Conservation (phyloP, 768 basidiomycete genomes). For the Auriscalpium vulgare region DNA sequence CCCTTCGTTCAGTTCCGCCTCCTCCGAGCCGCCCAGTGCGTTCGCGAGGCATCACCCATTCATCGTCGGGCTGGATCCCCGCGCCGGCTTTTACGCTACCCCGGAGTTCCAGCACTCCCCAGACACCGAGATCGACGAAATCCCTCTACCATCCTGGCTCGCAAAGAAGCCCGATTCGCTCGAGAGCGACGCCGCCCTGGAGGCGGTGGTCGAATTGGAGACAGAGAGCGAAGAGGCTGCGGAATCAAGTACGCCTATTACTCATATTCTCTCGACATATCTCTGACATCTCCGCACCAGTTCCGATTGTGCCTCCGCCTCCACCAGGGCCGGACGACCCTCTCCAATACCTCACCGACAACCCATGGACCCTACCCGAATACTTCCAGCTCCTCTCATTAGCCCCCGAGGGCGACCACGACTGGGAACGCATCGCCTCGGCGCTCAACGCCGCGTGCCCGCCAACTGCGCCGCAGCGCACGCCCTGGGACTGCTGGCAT, state of each 20-base stretch:
- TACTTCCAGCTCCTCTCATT: constrained; percentile 11
- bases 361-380: constrained; percentile 12
- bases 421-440: constrained; percentile 10
- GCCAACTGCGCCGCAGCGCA: constrained; percentile 2
- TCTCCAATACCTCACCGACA: constrained; percentile 5
- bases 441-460: constrained; percentile 1
- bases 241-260: background rate
- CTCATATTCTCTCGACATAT: too few relatives aligned
- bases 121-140: constrained; percentile 4
- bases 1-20: background rate
- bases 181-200: constrained; percentile 12
- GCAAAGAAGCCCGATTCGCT: constrained; percentile 4
- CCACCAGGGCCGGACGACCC: constrained; percentile 11
- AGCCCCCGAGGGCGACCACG: background rate
- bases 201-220: constrained; percentile 8
- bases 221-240: background rate
- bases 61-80: background rate
- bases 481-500: constrained; percentile 16
- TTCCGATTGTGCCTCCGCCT: background rate
- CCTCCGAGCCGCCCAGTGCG: background rate
- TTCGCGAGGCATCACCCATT: background rate
- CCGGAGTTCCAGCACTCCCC: constrained; percentile 15
- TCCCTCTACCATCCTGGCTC: constrained; percentile 5
- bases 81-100: constrained; percentile 11
- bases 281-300: background rate